A percentile compares a stretch with the other conserved stretches of the same genome.
phyloP scores from a whole-genome alignment of 202 grass and related monocot genomes.

The Miscanthus sacchariflorus region DNA sequence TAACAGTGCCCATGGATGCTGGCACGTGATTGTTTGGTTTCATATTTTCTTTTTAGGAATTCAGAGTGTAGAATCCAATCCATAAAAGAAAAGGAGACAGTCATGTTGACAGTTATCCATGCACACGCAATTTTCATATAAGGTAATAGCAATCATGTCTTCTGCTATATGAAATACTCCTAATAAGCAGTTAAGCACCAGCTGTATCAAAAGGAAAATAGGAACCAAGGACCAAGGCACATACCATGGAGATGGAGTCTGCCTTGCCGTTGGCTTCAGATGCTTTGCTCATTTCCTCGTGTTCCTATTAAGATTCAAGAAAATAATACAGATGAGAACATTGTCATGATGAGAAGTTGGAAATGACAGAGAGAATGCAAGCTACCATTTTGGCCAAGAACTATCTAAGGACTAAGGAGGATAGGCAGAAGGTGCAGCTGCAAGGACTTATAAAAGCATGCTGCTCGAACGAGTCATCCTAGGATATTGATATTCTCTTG shows the following conservation, averaged over 20 bases:
- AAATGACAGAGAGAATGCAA: constrained; percentile 22
- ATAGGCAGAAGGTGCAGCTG: background rate
- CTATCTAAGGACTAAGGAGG: background rate
- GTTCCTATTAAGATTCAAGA: constrained; percentile 41
- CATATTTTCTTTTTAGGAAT: background rate
- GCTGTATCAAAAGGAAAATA: constrained; percentile 5
- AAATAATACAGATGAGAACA: constrained; percentile 19
- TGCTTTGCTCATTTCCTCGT: constrained; percentile 54
- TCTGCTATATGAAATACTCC: background rate
- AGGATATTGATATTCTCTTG: constrained; percentile 11
- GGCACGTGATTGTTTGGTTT: background rate
- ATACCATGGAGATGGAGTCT: constrained; percentile 52
- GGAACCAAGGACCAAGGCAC: background rate
- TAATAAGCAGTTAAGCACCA: background rate
- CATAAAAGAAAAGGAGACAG: background rate
- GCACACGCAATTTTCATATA: constrained; percentile 4
- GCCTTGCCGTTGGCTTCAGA: constrained; percentile 41
- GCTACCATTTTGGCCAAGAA: constrained; percentile 54
- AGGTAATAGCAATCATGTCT: background rate
- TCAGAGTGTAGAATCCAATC: constrained; percentile 8
- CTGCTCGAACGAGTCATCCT: background rate
- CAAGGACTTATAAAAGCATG: constrained; percentile 43
- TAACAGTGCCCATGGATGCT: background rate
- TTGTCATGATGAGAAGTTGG: background rate
- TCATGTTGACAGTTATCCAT: background rate